Evolutionary conservation across 208 protist genomes (phyloP).

Genomic region (Perkinsela sp.): DNA sequence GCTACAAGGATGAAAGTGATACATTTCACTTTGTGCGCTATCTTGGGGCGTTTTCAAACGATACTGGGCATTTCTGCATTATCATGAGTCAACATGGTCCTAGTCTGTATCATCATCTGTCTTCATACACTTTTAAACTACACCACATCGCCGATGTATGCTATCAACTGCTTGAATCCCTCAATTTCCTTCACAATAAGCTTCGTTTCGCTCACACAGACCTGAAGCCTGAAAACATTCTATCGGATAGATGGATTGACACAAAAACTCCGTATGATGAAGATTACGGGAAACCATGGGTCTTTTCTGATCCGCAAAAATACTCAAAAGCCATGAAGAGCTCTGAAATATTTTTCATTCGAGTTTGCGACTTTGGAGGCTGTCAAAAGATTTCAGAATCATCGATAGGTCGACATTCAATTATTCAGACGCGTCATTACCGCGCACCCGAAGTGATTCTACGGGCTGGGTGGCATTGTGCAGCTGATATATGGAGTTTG

Average conservation of each 20-base stretch:
- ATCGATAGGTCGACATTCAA: neutral
- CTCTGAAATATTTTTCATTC: slow-evolving; percentile 3
- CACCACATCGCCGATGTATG: slow-evolving; percentile 22
- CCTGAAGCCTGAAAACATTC: slow-evolving; percentile 83
- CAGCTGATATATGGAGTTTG: slow-evolving; percentile 72
- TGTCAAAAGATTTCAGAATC: neutral
- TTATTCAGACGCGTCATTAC: slow-evolving; percentile 65
- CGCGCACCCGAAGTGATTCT: slow-evolving; percentile 62
- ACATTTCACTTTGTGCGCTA: slow-evolving; percentile 30
- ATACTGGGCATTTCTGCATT: slow-evolving; percentile 36
- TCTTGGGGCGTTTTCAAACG: slow-evolving; percentile 29
- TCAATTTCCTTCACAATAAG: slow-evolving; percentile 48
- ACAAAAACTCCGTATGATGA: neutral
- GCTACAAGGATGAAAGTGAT: slow-evolving; percentile 18
- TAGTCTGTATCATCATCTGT: slow-evolving; percentile 41
- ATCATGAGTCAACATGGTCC: slow-evolving; percentile 28
- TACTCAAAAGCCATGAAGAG: neutral
- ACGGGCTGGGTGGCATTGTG: slow-evolving; percentile 44
- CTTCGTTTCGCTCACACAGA: slow-evolving; percentile 77
- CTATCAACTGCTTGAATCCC: slow-evolving; percentile 25
- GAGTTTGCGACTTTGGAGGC: slow-evolving; percentile 8
- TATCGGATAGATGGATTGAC: slow-evolving; percentile 10
- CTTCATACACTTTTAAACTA: slow-evolving; percentile 27
- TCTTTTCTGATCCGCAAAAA: neutral
- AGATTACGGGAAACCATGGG: neutral